phyloP scores from a whole-genome alignment of 2,329 filamentous ascomycete species.

The Penicillium sp. region DNA sequence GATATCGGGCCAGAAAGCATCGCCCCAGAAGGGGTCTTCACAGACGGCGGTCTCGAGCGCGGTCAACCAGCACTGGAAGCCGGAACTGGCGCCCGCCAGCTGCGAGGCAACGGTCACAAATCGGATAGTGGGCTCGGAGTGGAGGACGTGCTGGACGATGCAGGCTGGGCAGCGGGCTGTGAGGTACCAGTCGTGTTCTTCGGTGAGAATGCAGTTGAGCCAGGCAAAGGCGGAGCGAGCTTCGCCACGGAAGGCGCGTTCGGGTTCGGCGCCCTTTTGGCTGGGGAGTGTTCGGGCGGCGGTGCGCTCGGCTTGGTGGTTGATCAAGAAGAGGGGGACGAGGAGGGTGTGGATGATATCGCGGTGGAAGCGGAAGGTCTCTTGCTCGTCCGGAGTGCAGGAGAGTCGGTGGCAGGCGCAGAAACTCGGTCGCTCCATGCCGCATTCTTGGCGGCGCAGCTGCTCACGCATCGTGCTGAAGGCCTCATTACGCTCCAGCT shows the following conservation, averaged over 20 bases:
- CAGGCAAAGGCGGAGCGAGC: constrained; percentile 60
- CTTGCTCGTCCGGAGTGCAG: constrained; percentile 33
- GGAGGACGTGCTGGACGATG: constrained; percentile 44
- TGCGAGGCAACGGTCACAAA: constrained; percentile 45
- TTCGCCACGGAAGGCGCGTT: constrained; percentile 58
- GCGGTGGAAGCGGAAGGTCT: constrained; percentile 53
- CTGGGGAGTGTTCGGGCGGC: constrained; percentile 53
- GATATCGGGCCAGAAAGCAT: constrained; percentile 44
- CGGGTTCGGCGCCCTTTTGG: constrained; percentile 53
- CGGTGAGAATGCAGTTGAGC: constrained; percentile 59
- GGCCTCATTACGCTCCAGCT: constrained; percentile 36
- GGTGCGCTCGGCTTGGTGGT: constrained; percentile 55
- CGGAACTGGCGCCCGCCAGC: constrained; percentile 38
- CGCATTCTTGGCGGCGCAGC: constrained; percentile 37
- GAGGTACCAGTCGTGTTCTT: constrained; percentile 60
- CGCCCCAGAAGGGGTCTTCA: constrained; percentile 48
- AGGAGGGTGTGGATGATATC: constrained; percentile 61
- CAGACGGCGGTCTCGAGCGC: constrained; percentile 42
- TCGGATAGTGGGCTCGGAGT: constrained; percentile 48
- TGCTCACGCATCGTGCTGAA: constrained; percentile 37
- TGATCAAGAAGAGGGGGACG: constrained; percentile 59
- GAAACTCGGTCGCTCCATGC: constrained; percentile 40
- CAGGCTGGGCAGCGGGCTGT: constrained; percentile 57
- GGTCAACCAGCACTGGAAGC: constrained; percentile 42
- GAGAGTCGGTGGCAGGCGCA: constrained; percentile 37